phyloP scores from a whole-genome alignment of 1,284 basidiomycete species.

The Cystobasidium pallidum region DNA sequence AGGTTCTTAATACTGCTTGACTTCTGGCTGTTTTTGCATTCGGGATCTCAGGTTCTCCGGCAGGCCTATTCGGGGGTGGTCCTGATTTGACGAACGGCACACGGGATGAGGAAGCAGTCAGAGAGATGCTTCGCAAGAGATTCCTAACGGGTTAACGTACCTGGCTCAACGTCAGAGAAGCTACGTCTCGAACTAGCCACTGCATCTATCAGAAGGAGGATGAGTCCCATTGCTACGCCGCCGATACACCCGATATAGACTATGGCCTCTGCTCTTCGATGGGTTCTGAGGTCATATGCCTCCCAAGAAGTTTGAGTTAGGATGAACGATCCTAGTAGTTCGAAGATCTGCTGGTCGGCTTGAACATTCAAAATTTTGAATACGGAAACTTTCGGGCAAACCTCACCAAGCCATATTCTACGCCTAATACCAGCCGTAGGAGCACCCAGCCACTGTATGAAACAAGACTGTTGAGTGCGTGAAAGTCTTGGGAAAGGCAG shows the following conservation, averaged over 20 bases:
- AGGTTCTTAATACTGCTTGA: constrained; percentile 26
- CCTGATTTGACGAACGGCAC: neutral
- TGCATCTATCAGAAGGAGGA: constrained; percentile 25
- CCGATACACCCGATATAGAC: constrained; percentile 33
- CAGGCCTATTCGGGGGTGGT: constrained; percentile 16
- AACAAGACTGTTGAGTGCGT: neutral
- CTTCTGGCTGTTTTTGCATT: constrained; percentile 27
- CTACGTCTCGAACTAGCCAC: constrained; percentile 2
- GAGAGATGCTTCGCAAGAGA: neutral
- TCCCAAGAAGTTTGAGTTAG: constrained; percentile 28
- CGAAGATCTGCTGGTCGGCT: constrained; percentile 22
- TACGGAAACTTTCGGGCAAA: neutral
- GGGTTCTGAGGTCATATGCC: constrained; percentile 23
- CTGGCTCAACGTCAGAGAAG: constrained; percentile 35
- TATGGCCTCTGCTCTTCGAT: constrained; percentile 33
- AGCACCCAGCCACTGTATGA: constrained; percentile 23
- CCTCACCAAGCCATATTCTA: constrained; percentile 33
- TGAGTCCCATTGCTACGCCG: constrained; percentile 28
- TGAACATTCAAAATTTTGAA: neutral
- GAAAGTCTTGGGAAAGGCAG: neutral
- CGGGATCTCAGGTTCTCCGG: constrained; percentile 15
- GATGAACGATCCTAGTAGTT: constrained; percentile 39
- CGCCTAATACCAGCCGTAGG: constrained; percentile 25
- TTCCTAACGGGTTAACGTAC: neutral
- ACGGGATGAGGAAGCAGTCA: neutral